Evolutionary conservation across 2,329 filamentous ascomycete species (phyloP).

Genomic region (Beauveria bassiana): DNA sequence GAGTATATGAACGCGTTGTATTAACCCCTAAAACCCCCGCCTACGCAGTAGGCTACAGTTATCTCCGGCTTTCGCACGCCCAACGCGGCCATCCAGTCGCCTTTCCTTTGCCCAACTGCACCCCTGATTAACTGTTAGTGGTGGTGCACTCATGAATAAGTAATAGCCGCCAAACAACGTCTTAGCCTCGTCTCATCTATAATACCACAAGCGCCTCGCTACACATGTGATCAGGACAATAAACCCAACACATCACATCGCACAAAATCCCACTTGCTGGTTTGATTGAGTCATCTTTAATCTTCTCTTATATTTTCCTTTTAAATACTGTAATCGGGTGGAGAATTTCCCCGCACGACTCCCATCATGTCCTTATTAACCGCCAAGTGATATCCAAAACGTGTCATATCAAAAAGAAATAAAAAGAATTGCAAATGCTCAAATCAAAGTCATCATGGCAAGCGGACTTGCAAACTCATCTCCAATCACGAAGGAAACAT

Average conservation of each 20-base stretch:
- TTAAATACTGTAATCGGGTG: too few relatives aligned
- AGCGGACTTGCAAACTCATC: slow-evolving; percentile 1
- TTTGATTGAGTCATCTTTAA: too few relatives aligned
- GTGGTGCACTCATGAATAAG: too few relatives aligned
- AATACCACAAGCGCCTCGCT: too few relatives aligned
- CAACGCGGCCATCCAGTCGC: not conserved
- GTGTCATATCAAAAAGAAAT: not conserved
- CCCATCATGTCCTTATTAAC: too few relatives aligned
- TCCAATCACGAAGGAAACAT: slow-evolving; percentile 6
- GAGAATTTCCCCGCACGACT: too few relatives aligned
- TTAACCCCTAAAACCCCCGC: not conserved
- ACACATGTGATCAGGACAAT: not conserved
- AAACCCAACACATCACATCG: not conserved
- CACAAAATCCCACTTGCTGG: too few relatives aligned
- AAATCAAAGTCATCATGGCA: not conserved
- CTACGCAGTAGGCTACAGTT: not conserved
- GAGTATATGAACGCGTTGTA: not conserved
- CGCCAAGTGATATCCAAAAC: not conserved
- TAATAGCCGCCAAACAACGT: too few relatives aligned
- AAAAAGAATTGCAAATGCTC: not conserved
- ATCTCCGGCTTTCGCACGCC: not conserved
- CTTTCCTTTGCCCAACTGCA: not conserved
- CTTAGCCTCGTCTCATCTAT: not conserved
- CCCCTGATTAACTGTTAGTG: too few relatives aligned
- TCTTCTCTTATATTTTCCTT: too few relatives aligned